These are phyloP conservation scores for Aurantiochytrium sp. DNA, from an alignment of 108 stramenopile species.

Conservation along the genomic window DNA sequence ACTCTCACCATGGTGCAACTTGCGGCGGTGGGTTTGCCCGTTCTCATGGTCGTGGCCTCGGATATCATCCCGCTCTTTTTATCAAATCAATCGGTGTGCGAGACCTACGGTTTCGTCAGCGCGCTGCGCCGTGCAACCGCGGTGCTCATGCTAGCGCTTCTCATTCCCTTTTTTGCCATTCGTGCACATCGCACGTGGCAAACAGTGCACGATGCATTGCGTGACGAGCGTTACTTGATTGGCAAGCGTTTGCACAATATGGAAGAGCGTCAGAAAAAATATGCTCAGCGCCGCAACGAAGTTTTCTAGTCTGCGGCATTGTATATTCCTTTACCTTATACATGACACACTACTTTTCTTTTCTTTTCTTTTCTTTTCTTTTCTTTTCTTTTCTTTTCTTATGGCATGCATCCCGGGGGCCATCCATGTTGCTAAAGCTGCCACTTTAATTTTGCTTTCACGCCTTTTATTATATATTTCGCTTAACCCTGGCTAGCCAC, in stretches of 20 bases:
- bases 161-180: not conserved
- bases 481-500: no score
- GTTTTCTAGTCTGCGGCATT: not conserved
- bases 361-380: no score
- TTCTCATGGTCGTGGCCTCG: not conserved
- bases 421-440: no score
- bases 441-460: no score
- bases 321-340: no score
- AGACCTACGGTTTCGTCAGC: not conserved
- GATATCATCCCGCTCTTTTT: not conserved
- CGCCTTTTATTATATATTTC: no score
- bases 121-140: not conserved
- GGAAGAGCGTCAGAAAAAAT: slow-evolving; percentile 2
- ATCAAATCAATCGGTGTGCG: not conserved
- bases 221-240: not conserved
- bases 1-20: not conserved
- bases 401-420: no score
- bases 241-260: slow-evolving; percentile 13
- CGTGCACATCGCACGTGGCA: not conserved
- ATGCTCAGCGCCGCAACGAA: not conserved
- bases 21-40: not conserved
- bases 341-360: no score
- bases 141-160: not conserved
- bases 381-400: no score
- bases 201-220: not conserved